phyloP scores from a whole-genome alignment of 441 rosid genomes.

The Manihot esculenta region DNA sequence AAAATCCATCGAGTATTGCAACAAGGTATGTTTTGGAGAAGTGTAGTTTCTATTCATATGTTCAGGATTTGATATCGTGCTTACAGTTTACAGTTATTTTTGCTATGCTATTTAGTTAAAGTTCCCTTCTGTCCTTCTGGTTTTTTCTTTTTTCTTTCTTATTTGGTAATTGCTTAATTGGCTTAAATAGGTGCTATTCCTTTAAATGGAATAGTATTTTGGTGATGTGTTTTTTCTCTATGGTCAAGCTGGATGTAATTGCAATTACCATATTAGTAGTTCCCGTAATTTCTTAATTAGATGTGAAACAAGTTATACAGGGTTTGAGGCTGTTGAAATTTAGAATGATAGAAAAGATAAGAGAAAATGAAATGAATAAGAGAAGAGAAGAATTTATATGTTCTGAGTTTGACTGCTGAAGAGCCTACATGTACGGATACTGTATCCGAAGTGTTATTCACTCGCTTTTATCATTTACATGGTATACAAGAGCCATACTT shows the following conservation, averaged over 20 bases:
- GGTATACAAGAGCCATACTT: too few relatives aligned
- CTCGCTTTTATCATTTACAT: too few relatives aligned
- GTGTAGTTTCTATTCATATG: too few relatives aligned
- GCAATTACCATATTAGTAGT: neutral
- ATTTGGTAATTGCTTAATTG: neutral
- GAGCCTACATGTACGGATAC: too few relatives aligned
- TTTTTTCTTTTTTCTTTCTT: neutral
- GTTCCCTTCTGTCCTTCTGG: neutral
- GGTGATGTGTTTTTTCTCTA: neutral
- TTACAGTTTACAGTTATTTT: neutral
- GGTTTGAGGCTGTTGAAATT: too few relatives aligned
- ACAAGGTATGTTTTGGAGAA: constrained; percentile 56
- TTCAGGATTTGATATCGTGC: neutral
- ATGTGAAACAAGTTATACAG: neutral
- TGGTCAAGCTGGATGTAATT: neutral
- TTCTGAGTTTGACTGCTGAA: too few relatives aligned
- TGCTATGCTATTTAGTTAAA: neutral
- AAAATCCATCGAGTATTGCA: constrained; percentile 82
- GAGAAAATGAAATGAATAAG: too few relatives aligned
- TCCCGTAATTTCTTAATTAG: neutral
- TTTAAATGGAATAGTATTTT: neutral
- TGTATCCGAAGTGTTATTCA: too few relatives aligned
- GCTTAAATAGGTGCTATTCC: neutral
- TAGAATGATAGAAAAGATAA: too few relatives aligned
- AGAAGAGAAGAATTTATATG: too few relatives aligned